These are phyloP conservation scores for Esteya vermicola DNA, from an alignment of 2,329 filamentous ascomycete genomes.

Conservation along the genomic window DNA sequence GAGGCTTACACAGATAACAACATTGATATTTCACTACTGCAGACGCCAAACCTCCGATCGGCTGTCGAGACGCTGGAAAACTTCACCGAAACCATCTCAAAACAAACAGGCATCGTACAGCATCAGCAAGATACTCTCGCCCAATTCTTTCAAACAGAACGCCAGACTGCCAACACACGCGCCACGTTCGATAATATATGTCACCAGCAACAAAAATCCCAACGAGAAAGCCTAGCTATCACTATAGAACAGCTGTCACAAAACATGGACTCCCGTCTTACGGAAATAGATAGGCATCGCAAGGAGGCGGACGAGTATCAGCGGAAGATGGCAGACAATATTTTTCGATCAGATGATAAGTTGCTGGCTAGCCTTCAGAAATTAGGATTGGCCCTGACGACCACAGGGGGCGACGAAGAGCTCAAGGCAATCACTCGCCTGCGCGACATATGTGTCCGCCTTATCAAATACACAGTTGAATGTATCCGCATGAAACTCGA, in stretches of 20 bases:
- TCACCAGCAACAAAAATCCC: conserved; percentile 23
- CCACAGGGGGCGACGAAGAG: conserved; percentile 24
- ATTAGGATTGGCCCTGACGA: conserved; percentile 45
- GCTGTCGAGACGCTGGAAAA: conserved; percentile 50
- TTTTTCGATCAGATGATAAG: conserved; percentile 49
- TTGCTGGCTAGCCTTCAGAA: conserved; percentile 52
- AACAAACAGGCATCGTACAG: conserved; percentile 46
- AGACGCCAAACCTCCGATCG: conserved; percentile 27
- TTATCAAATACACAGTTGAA: conserved; percentile 44
- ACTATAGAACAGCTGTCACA: conserved; percentile 34
- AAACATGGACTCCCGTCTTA: conserved; percentile 27
- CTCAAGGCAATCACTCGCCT: conserved; percentile 39
- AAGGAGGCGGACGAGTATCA: conserved; percentile 29
- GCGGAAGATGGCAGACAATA: conserved; percentile 30
- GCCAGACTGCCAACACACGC: conserved; percentile 19
- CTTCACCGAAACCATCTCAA: conserved; percentile 49
- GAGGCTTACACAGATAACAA: too few species aligned
- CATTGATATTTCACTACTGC: too few species aligned
- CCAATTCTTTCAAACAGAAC: conserved; percentile 29
- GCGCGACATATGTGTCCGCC: conserved; percentile 41
- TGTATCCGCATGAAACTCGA: conserved; percentile 39
- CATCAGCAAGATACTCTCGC: conserved; percentile 48
- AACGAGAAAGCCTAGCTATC: conserved; percentile 25
- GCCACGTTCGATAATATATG: conserved; percentile 20
- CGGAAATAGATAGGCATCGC: conserved; percentile 36